Conservation (phyloP, 2,329 filamentous ascomycete genomes). For the Canariomyces notabilis region DNA sequence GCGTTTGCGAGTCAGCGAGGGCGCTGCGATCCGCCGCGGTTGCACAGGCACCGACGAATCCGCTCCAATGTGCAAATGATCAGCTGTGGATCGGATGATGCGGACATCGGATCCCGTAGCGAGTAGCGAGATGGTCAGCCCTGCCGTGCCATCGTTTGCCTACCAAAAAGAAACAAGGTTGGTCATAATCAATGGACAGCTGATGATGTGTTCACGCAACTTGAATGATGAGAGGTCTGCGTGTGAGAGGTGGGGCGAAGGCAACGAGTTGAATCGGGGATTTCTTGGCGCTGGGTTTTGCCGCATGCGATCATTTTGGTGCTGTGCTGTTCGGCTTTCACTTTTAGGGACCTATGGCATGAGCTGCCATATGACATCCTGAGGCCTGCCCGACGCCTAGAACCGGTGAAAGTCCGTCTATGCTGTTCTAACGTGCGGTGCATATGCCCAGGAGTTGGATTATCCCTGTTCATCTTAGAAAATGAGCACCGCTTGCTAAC, state of each 20-base stretch:
- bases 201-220: neutral
- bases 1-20: neutral
- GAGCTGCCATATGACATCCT: too few relatives aligned
- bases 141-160: neutral
- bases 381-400: too few relatives aligned
- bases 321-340: too few relatives aligned
- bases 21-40: neutral
- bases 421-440: too few relatives aligned
- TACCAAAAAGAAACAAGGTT: neutral
- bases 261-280: too few relatives aligned
- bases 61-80: neutral
- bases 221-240: neutral
- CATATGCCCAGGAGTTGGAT: neutral
- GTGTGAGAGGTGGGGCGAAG: too few relatives aligned
- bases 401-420: too few relatives aligned
- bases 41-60: neutral
- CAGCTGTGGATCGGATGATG: neutral
- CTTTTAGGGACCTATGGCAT: too few relatives aligned
- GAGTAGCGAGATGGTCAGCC: neutral
- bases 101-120: neutral
- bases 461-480: slow-evolving; percentile 6
- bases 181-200: neutral
- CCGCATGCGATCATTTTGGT: too few relatives aligned
- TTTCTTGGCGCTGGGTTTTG: too few relatives aligned
- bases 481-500: slow-evolving; percentile 19